Evolutionary conservation across 1,139 yeast genomes (phyloP).

Genomic region (Pneumocystis murina): DNA sequence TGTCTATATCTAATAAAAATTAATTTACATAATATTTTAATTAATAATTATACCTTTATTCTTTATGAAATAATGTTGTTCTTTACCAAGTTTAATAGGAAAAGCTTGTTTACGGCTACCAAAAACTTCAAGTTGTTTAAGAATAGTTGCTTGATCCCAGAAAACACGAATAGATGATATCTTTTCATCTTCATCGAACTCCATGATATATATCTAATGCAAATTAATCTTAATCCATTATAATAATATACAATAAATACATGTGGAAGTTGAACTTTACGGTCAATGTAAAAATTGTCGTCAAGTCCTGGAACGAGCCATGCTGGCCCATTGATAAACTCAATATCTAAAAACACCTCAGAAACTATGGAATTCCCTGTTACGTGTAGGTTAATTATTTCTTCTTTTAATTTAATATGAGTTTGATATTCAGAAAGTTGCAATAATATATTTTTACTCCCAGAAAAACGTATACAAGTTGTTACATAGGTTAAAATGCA

Average conservation of each 20-base stretch:
- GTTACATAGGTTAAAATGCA: neutral
- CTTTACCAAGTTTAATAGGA: slow-evolving; percentile 20
- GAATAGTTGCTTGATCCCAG: slow-evolving; percentile 23
- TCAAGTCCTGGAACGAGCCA: slow-evolving; percentile 20
- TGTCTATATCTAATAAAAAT: neutral
- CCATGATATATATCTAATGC: slow-evolving; percentile 17
- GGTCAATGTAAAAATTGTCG: slow-evolving; percentile 20
- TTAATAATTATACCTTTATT: neutral
- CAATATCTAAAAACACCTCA: slow-evolving; percentile 18
- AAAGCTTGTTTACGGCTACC: slow-evolving; percentile 21
- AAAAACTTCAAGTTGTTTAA: slow-evolving; percentile 21
- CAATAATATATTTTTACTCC: neutral
- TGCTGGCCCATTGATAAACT: slow-evolving; percentile 20
- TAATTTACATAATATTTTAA: neutral
- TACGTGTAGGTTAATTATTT: slow-evolving; percentile 15
- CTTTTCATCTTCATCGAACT: slow-evolving; percentile 13
- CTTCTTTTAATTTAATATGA: slow-evolving; percentile 10
- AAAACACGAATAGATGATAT: slow-evolving; percentile 17
- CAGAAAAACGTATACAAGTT: neutral
- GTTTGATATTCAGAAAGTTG: neutral
- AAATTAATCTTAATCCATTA: neutral
- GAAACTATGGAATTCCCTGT: slow-evolving; percentile 15
- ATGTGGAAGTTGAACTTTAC: slow-evolving; percentile 17
- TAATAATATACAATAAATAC: neutral
- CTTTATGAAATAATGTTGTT: slow-evolving; percentile 13